phyloP scores from a whole-genome alignment of 2,329 filamentous ascomycete species.

The Aspergillus neoniger region DNA sequence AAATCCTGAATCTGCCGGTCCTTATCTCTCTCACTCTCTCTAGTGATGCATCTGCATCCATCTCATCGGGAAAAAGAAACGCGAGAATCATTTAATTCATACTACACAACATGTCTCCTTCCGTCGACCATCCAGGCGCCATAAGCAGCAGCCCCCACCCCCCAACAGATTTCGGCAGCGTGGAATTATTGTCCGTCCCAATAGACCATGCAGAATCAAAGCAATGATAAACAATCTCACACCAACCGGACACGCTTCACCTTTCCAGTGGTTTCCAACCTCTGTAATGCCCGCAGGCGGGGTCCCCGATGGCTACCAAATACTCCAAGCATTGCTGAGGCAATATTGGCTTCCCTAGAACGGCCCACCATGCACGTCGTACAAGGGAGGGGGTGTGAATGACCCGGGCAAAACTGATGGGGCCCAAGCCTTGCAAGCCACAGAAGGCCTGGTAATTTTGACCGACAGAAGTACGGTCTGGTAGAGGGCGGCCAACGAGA shows the following conservation, averaged over 20 bases:
- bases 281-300: slow-evolving; percentile 7
- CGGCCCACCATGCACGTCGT: slow-evolving; percentile 24
- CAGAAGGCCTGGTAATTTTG: slow-evolving; percentile 6
- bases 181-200: not conserved
- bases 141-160: not conserved
- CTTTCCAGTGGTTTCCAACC: not conserved
- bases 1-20: not conserved
- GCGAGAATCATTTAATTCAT: not conserved
- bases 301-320: slow-evolving; percentile 1
- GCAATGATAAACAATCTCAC: not conserved
- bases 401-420: slow-evolving; percentile 10
- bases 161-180: slow-evolving; percentile 5
- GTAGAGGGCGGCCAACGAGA: slow-evolving; percentile 17
- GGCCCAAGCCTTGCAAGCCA: slow-evolving; percentile 15
- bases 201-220: slow-evolving; percentile 9
- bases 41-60: slow-evolving; percentile 1
- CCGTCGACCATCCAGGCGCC: not conserved
- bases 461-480: slow-evolving; percentile 6
- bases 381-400: slow-evolving; percentile 25
- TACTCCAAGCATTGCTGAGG: slow-evolving; percentile 13
- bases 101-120: slow-evolving; percentile 2
- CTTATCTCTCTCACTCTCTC: not conserved
- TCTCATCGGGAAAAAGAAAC: slow-evolving; percentile 4
- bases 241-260: slow-evolving; percentile 3
- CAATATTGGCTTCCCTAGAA: slow-evolving; percentile 12